Conservation (phyloP, 257 asterid genomes). For the Nicotiana tomentosiformis region DNA sequence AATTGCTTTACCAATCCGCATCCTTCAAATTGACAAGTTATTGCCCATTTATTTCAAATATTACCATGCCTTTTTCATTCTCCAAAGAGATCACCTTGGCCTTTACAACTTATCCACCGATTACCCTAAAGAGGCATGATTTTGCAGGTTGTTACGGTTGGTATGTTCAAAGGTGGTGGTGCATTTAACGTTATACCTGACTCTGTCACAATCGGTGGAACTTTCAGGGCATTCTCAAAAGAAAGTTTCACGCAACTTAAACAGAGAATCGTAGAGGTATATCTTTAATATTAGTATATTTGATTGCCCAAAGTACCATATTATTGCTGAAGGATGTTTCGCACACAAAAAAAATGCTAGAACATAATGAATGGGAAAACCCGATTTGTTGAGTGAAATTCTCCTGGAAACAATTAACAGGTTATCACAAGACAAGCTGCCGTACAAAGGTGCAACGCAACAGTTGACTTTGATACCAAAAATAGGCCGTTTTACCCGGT, state of each 20-base stretch:
- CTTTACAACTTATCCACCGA: not conserved
- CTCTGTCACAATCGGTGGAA: slow-evolving; percentile 55
- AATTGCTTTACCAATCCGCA: not conserved
- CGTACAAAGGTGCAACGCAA: slow-evolving; percentile 56
- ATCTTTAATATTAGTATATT: not conserved
- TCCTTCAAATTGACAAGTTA: not conserved
- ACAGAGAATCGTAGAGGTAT: slow-evolving; percentile 58
- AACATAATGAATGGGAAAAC: not conserved
- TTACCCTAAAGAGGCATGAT: not conserved
- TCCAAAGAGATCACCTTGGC: not conserved
- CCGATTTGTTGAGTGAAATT: not conserved
- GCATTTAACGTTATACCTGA: slow-evolving; percentile 65
- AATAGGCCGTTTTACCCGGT: slow-evolving; percentile 52
- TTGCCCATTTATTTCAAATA: not conserved
- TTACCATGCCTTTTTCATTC: not conserved
- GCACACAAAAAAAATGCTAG: not conserved
- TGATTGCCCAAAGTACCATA: not conserved
- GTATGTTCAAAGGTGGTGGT: slow-evolving; percentile 50
- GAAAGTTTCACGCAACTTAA: slow-evolving; percentile 40
- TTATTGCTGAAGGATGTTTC: not conserved
- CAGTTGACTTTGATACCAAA: slow-evolving; percentile 21
- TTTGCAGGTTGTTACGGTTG: slow-evolving; percentile 55
- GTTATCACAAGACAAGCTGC: slow-evolving; percentile 50
- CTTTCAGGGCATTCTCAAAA: slow-evolving; percentile 58
- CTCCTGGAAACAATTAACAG: slow-evolving; percentile 16